Evolutionary conservation across 352 stramenopile genomes (phyloP).

Genomic region (Pythium scleroteichum): DNA sequence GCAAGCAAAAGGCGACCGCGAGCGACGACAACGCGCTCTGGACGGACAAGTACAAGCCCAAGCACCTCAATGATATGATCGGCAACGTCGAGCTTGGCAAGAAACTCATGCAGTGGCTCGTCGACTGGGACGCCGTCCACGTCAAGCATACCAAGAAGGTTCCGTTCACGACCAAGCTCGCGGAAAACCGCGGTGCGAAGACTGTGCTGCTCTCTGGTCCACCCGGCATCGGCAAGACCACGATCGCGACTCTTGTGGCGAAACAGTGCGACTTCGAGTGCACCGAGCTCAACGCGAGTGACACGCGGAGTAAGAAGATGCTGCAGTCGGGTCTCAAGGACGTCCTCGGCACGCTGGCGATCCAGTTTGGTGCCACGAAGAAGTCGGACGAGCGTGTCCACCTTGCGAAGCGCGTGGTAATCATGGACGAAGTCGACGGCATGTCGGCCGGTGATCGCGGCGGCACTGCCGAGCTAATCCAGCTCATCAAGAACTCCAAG

Average conservation of each 20-base stretch:
- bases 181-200: conserved; percentile 90
- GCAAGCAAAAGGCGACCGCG: conserved; percentile 57
- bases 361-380: conserved; percentile 70
- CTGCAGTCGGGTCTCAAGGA: conserved; percentile 91
- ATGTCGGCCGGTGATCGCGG: conserved; percentile 97
- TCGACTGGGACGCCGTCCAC: conserved; percentile 81
- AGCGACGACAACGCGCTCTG: conserved; percentile 80
- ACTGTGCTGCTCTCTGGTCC: conserved; percentile 96
- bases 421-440: conserved; percentile 99
- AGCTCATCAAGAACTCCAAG: conserved; percentile 98
- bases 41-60: conserved; percentile 97
- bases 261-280: conserved; percentile 92
- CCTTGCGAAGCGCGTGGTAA: conserved; percentile 89
- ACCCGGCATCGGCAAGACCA: conserved; percentile 96
- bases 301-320: conserved; percentile 97
- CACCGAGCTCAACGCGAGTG: conserved; percentile 96
- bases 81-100: conserved; percentile 90
- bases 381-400: conserved; percentile 57
- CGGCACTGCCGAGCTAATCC: conserved; percentile 98
- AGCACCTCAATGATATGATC: conserved; percentile 90
- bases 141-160: conserved; percentile 85
- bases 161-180: conserved; percentile 61
- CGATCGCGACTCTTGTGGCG: conserved; percentile 93
- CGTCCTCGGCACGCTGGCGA: conserved; percentile 90
- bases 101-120: conserved; percentile 87